Percentiles rank a stretch among this genome's conserved stretches.
Evolutionary conservation across 2,329 filamentous ascomycete species (phyloP).

Genomic region (Fusarium humuli): DNA sequence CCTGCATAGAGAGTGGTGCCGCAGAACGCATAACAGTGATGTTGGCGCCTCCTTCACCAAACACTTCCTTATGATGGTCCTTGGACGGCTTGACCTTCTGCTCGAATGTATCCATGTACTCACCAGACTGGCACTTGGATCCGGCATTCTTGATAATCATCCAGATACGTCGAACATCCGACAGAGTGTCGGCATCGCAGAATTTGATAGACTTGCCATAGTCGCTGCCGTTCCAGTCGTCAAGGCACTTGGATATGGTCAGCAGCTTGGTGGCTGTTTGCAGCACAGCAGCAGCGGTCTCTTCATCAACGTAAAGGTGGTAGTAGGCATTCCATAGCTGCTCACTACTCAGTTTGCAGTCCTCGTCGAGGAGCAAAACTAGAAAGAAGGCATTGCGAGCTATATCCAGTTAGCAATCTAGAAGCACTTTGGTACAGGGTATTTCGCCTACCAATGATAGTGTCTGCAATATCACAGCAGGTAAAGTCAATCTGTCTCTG

Average conservation of each 20-base stretch:
- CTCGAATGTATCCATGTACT: conserved; percentile 23
- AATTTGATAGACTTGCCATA: conserved; percentile 62
- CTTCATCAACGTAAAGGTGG: conserved; percentile 59
- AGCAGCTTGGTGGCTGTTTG: conserved; percentile 59
- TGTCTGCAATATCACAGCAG: conserved; percentile 64
- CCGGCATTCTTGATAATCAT: conserved; percentile 37
- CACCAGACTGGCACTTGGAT: conserved; percentile 18
- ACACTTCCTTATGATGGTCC: conserved; percentile 17
- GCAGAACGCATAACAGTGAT: conserved; percentile 53
- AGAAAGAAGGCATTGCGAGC: conserved; percentile 67
- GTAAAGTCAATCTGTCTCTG: conserved; percentile 64
- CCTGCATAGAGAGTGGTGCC: conserved; percentile 51
- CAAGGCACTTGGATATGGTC: conserved; percentile 51
- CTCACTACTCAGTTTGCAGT: conserved; percentile 41
- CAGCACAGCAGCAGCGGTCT: conserved; percentile 52
- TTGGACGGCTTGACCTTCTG: conserved; percentile 37
- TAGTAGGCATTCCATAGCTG: conserved; percentile 68
- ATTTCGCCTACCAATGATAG: conserved; percentile 59
- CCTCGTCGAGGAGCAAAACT: conserved; percentile 61
- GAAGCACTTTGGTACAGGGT: conserved; percentile 5
- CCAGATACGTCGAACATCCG: conserved; percentile 56
- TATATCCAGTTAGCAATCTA: conserved; percentile 39
- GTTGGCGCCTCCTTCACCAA: conserved; percentile 38
- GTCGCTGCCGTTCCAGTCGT: conserved; percentile 57
- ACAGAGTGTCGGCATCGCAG: conserved; percentile 60